phyloP scores from a whole-genome alignment of 352 stramenopile species.

The Pythium sukuiense region DNA sequence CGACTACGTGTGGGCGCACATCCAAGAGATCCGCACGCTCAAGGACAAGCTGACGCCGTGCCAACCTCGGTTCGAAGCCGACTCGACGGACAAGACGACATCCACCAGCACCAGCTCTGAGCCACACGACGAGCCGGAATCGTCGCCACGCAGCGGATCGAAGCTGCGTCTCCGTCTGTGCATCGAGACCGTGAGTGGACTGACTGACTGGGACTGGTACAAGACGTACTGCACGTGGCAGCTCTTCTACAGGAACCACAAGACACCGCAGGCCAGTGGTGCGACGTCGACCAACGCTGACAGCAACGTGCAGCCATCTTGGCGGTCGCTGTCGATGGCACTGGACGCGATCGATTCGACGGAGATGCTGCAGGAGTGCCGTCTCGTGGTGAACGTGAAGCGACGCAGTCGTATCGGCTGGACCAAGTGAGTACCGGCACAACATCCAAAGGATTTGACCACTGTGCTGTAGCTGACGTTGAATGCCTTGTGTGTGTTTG shows the following conservation, averaged over 20 bases:
- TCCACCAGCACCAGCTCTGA: too few species aligned
- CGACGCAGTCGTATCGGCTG: background rate
- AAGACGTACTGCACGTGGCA: background rate
- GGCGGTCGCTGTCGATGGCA: background rate
- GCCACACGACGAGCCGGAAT: too few species aligned
- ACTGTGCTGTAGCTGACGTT: too few species aligned
- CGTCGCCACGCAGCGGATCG: background rate
- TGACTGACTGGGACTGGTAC: background rate
- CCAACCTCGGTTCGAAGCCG: background rate
- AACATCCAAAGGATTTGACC: too few species aligned
- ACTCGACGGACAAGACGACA: too few species aligned
- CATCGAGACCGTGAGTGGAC: background rate
- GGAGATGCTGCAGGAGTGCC: background rate
- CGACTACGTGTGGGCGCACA: background rate
- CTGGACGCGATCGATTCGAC: background rate
- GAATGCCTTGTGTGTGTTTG: too few species aligned
- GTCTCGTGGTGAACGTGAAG: background rate
- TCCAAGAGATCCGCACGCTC: too few species aligned
- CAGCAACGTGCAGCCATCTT: background rate
- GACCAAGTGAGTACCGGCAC: background rate
- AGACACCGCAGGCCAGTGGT: background rate
- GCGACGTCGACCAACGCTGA: background rate
- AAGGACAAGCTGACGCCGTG: background rate
- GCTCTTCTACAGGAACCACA: background rate
- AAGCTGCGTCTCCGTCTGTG: background rate